Evolutionary conservation across 2,329 filamentous ascomycete species (phyloP).

Genomic region (Phyllosticta citrichinensis): DNA sequence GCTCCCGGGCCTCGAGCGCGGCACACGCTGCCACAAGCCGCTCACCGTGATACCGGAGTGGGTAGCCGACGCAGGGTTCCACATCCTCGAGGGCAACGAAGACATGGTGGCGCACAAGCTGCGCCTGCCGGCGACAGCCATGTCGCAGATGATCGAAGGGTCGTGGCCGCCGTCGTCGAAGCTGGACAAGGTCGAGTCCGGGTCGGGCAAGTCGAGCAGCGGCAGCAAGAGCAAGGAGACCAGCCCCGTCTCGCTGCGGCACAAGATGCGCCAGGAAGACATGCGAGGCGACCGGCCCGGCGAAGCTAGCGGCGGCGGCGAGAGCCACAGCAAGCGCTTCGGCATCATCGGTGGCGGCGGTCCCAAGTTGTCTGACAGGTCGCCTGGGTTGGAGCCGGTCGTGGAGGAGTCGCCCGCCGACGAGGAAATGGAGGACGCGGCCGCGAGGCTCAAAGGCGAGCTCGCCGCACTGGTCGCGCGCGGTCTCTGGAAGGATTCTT

Average conservation of each 20-base stretch:
- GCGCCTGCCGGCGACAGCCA: conserved; percentile 20
- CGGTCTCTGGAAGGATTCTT: conserved; percentile 28
- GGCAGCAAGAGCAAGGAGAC: background rate
- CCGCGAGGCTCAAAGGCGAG: conserved; percentile 19
- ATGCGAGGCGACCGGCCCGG: background rate
- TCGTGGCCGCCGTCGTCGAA: background rate
- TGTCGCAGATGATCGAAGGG: conserved; percentile 15
- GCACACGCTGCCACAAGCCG: conserved; percentile 51
- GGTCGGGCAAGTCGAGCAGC: background rate
- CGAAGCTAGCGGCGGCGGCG: background rate
- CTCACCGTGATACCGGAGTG: conserved; percentile 49
- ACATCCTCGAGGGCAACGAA: conserved; percentile 13
- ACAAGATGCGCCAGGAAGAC: background rate
- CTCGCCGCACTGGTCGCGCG: conserved; percentile 25
- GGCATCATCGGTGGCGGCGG: background rate
- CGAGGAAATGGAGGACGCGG: conserved; percentile 3
- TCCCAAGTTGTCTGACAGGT: background rate
- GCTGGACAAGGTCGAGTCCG: background rate
- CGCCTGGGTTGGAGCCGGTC: background rate
- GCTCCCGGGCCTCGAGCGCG: conserved; percentile 47
- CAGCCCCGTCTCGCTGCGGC: background rate
- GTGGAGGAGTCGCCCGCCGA: background rate
- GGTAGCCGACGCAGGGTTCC: conserved; percentile 46
- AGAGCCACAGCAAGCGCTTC: background rate
- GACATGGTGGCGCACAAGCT: conserved; percentile 17